Evolutionary conservation across 495 filamentous ascomycete genomes (phyloP), one percentile per base, ranked within the genome.

Genomic region (Penicillium lividum): DNA sequence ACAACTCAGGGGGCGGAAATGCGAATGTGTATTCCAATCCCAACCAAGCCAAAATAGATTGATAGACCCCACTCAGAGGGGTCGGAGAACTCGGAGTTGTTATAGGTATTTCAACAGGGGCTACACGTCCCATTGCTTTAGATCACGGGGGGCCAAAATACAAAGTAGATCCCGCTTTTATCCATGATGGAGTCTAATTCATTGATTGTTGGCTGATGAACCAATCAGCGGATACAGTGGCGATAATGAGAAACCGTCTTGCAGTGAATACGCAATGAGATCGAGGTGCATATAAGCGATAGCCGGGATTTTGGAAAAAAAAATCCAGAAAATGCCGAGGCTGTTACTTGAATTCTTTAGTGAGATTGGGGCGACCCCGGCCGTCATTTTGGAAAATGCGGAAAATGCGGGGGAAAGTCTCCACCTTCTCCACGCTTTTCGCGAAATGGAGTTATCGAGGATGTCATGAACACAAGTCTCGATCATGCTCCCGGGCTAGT

Each of bases 241-340:
- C 34, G 36, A 55, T 46, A 47, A 25, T n/a, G 15, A 0, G 15
- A 15, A 5, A 56, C 9, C 7, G 3, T 43, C n/a, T 5, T 29
- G 22, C 42, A 56, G 38, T 44, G 30, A 51, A 50, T 34, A 8
- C 29, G 43, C 33, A 30, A 29, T 36, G 40, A 43, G 36, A 36
- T 30, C 28, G 16, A n/a, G 56, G 57, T 40, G 46, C 18, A 31
- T 8, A 53, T 59, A 62, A 62, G 63, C 60, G 59, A 68, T 70
- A 68, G 60, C 67, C 67, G 67, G 65, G 53, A 48, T 13, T 9
- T 11, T 0, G 44, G 42, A 56, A 46, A 36, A 55, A 55, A 30
- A 58, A 66, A 60, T 50, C 57, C 18, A 62, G 62, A 64, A 65
- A 65, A 60, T 70, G 58, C 73, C 71, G 73, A 74, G 71, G 73